Evolutionary conservation across 306 rosid species (phyloP).

Genomic region (Trifolium subterraneum): DNA sequence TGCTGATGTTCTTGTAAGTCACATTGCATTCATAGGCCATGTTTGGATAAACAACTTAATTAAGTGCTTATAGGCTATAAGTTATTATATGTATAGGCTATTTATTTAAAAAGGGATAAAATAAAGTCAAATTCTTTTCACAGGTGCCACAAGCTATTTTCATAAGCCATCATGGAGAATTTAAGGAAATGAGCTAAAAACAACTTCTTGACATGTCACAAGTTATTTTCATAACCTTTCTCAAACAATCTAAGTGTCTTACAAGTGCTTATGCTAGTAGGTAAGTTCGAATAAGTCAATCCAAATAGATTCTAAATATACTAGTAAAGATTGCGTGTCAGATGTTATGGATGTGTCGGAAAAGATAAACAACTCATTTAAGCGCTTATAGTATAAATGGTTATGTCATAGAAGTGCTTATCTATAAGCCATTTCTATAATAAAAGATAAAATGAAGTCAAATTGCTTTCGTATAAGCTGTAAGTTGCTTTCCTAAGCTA

Average conservation of each 20-base stretch:
- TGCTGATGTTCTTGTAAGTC: constrained; percentile 80
- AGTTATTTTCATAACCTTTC: not conserved
- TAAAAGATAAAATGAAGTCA: too few relatives aligned
- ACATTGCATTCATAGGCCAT: not conserved
- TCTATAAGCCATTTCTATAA: too few relatives aligned
- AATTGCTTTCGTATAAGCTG: too few relatives aligned
- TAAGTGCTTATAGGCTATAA: not conserved
- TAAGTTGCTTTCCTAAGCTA: too few relatives aligned
- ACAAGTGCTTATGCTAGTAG: not conserved
- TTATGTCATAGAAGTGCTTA: too few relatives aligned
- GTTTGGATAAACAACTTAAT: not conserved
- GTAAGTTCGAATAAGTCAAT: not conserved
- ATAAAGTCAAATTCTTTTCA: not conserved
- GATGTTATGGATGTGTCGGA: too few relatives aligned
- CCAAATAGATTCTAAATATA: not conserved
- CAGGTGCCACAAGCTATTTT: not conserved
- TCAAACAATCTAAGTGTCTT: not conserved
- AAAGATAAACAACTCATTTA: too few relatives aligned
- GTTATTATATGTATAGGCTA: not conserved
- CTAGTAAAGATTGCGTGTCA: not conserved
- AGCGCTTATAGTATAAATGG: too few relatives aligned
- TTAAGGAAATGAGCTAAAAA: not conserved
- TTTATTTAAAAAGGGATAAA: not conserved
- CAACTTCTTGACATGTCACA: not conserved
- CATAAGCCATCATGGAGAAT: not conserved